Base-by-base conservation (phyloP, 2,329 filamentous ascomycete genomes). In the Mollisiaceae sp. region DNA sequence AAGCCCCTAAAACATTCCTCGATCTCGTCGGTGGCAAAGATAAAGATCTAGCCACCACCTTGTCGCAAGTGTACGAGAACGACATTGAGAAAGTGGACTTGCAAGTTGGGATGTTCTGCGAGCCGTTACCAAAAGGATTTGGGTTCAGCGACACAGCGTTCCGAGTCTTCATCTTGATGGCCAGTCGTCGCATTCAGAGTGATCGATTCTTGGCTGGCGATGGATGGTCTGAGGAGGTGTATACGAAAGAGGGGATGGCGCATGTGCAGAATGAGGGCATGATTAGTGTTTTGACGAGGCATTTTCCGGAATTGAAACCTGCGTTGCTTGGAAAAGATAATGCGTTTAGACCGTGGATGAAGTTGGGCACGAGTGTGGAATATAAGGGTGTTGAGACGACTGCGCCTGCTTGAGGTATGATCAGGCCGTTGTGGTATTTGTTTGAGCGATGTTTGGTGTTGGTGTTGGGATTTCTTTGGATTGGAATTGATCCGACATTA, bases 141-240 rank as follows among this genome's bases (percentile, higher is more conserved):
- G 67, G 67, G 4, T 68, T 68, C 62, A 66, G 64, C 43, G 67
- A 68, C 15, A 66, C 67, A 2, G 67, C 67, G 3, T 68, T 68
- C 56, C 22, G 67, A 24, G 59, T 68, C 14, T 68, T 68, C 38
- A 68, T 68, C 27, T 35, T 68, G 39, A 68, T 68, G 67, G 67
- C 67, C 4, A 65, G 59, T 38, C 20, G 67, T 2, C 59, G 67
- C n/a, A 47, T 68, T 27, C 64, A 68, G 56, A 66, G 60, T n/a
- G 67, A 68, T 58, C 39, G 67, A 9, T 68, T 68, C 58, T 20
- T 68, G 20, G 67, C 67, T 6, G 64, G 64, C 1, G 54, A 64
- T 56, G 59, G 41, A 22, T 68, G 64, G 64, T 63, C n/a, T 18
- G 62, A 64, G 24, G 56, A 68, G 18, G 60, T 61, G 2, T 68